phyloP scores from a whole-genome alignment of 352 stramenopile genomes.

The Phytophthora nicotianae region DNA sequence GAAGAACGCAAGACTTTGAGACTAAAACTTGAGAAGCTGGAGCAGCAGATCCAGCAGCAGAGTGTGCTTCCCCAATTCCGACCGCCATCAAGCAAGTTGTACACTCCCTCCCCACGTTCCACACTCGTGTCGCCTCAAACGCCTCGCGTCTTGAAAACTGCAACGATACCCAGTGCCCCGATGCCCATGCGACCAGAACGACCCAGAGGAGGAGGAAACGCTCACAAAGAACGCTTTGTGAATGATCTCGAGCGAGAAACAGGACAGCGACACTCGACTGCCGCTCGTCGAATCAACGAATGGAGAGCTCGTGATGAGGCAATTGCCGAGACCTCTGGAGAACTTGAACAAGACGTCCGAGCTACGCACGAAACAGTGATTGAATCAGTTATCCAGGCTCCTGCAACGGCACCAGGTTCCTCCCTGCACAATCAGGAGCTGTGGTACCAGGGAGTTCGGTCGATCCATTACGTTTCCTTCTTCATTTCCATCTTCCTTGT shows the following conservation, averaged over 20 bases:
- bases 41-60: slow-evolving; percentile 31
- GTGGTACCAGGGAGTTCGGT: slow-evolving; percentile 75
- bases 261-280: slow-evolving; percentile 54
- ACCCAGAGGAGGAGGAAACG: slow-evolving; percentile 46
- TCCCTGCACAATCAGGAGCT: slow-evolving; percentile 55
- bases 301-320: slow-evolving; percentile 32
- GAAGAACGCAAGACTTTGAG: slow-evolving; percentile 44
- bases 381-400: slow-evolving; percentile 10
- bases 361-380: slow-evolving; percentile 31
- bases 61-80: slow-evolving; percentile 18
- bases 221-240: slow-evolving; percentile 78
- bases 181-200: slow-evolving; percentile 64
- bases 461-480: slow-evolving; percentile 65
- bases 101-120: slow-evolving; percentile 13
- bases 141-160: slow-evolving; percentile 31
- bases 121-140: slow-evolving; percentile 11
- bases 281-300: slow-evolving; percentile 37
- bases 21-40: slow-evolving; percentile 47
- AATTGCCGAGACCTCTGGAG: slow-evolving; percentile 40
- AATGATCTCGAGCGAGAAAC: slow-evolving; percentile 76
- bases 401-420: slow-evolving; percentile 23
- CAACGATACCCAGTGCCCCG: slow-evolving; percentile 24
- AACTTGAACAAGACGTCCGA: slow-evolving; percentile 59
- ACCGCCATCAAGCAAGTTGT: slow-evolving; percentile 11
- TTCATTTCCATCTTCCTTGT: slow-evolving; percentile 79